A percentile compares a stretch with the other conserved stretches of the same genome.
Evolutionary conservation across 352 stramenopile species (phyloP).

Genomic region (Pythium insidiosum): DNA sequence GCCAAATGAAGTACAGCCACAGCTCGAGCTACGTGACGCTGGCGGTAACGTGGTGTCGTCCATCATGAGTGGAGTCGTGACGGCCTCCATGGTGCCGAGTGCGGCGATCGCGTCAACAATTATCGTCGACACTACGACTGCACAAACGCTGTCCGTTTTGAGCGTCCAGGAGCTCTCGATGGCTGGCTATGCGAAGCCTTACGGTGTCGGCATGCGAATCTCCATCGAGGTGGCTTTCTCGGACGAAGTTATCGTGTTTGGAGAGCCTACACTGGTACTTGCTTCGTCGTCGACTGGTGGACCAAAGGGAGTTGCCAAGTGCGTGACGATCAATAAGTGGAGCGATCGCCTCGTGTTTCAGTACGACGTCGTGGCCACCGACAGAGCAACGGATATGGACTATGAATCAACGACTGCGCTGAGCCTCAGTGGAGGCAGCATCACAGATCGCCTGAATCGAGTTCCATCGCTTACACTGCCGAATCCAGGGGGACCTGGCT

Average conservation of each 20-base stretch:
- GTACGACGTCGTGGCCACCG: slow-evolving; percentile 53
- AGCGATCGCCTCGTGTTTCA: slow-evolving; percentile 47
- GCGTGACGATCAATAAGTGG: slow-evolving; percentile 47
- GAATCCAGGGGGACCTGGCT: slow-evolving; percentile 23
- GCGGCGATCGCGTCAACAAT: slow-evolving; percentile 48
- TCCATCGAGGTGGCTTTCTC: slow-evolving; percentile 68
- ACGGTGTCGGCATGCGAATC: slow-evolving; percentile 53
- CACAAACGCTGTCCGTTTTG: slow-evolving; percentile 33
- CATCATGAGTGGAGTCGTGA: slow-evolving; percentile 33
- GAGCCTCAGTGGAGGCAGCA: slow-evolving; percentile 36
- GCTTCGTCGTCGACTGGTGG: slow-evolving; percentile 25
- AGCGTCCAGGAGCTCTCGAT: slow-evolving; percentile 33
- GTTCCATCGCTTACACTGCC: slow-evolving; percentile 48
- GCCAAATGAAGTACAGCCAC: slow-evolving; percentile 57
- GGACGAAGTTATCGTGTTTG: slow-evolving; percentile 58
- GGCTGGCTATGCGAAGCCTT: slow-evolving; percentile 35
- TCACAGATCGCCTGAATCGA: slow-evolving; percentile 63
- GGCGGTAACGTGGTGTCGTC: slow-evolving; percentile 58
- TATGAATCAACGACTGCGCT: slow-evolving; percentile 55
- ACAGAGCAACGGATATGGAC: slow-evolving; percentile 43
- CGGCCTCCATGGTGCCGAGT: slow-evolving; percentile 52
- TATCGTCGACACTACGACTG: slow-evolving; percentile 47
- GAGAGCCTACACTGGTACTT: slow-evolving; percentile 44
- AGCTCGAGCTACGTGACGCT: slow-evolving; percentile 52
- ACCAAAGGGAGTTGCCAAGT: slow-evolving; percentile 42